These are phyloP conservation scores for Huntiella bhutanensis DNA, from an alignment of 2,329 filamentous ascomycete genomes.

Conservation along the genomic window DNA sequence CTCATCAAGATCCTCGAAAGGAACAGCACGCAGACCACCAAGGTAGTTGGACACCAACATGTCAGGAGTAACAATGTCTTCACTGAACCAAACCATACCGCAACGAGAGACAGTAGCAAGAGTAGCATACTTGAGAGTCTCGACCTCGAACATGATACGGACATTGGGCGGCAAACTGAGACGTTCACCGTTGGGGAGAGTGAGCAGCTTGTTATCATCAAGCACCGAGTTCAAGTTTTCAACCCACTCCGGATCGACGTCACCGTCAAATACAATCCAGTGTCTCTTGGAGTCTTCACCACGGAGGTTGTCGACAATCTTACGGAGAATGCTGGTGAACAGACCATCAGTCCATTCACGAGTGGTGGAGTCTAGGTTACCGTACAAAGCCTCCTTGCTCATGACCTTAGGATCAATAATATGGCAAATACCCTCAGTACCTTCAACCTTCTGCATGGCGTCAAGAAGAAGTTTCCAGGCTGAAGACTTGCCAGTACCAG, in stretches of 20 bases:
- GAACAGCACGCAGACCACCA: conserved; percentile 57
- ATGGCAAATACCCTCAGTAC: conserved; percentile 83
- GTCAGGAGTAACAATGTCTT: conserved; percentile 78
- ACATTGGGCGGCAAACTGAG: conserved; percentile 88
- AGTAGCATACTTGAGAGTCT: conserved; percentile 91
- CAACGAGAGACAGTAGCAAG: conserved; percentile 98
- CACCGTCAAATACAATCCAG: conserved; percentile 98
- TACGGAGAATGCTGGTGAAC: conserved; percentile 92
- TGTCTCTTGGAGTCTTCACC: conserved; percentile 93
- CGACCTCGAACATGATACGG: conserved; percentile 98
- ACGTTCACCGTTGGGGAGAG: conserved; percentile 91
- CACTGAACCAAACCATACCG: conserved; percentile 99
- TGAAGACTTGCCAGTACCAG: conserved; percentile 90
- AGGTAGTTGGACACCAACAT: conserved; percentile 94
- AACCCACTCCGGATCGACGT: conserved; percentile 98
- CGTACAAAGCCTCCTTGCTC: conserved; percentile 96
- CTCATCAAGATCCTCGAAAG: conserved; percentile 91
- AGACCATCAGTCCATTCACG: conserved; percentile 97
- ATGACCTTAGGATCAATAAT: conserved; percentile 99
- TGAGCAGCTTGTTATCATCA: conserved; percentile 96
- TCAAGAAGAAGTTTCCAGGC: conserved; percentile 87
- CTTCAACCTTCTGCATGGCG: conserved; percentile 77
- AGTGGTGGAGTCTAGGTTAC: conserved; percentile 87
- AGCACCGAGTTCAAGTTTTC: conserved; percentile 99
- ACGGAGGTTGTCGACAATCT: conserved; percentile 96